A percentile compares a stretch with the other conserved stretches of the same genome.
Evolutionary conservation across 768 basidiomycete genomes (phyloP).

Genomic region (Agrocybe praecox): DNA sequence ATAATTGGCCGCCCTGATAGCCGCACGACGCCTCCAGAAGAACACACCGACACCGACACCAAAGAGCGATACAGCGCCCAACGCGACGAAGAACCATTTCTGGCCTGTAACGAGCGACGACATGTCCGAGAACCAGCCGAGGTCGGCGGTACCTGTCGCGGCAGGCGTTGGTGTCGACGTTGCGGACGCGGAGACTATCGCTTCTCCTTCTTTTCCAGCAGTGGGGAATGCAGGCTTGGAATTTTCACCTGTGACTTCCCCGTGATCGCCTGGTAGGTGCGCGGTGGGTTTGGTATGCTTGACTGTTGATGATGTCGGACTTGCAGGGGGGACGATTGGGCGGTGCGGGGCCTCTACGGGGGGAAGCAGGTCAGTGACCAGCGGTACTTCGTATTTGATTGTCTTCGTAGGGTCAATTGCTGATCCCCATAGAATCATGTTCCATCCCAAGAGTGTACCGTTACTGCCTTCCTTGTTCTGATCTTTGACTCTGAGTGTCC

Average conservation of each 20-base stretch:
- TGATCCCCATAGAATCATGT: conserved; percentile 91
- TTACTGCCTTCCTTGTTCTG: conserved; percentile 56
- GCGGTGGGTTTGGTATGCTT: conserved; percentile 83
- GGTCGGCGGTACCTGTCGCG: conserved; percentile 64
- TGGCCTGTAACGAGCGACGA: conserved; percentile 71
- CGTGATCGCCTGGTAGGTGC: conserved; percentile 87
- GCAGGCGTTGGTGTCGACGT: conserved; percentile 29
- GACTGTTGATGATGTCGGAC: conserved; percentile 45
- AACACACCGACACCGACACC: conserved; percentile 69
- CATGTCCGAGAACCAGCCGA: conserved; percentile 86
- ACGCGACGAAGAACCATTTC: conserved; percentile 89
- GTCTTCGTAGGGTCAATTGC: conserved; percentile 72
- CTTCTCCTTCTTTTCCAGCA: background rate
- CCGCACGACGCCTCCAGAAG: conserved; percentile 73
- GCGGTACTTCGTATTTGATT: conserved; percentile 61
- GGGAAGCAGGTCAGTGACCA: conserved; percentile 50
- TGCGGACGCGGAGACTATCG: conserved; percentile 18
- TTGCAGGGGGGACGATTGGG: conserved; percentile 32
- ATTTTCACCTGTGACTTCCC: conserved; percentile 77
- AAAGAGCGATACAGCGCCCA: conserved; percentile 79
- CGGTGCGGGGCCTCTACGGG: conserved; percentile 39
- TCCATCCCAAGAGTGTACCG: conserved; percentile 86
- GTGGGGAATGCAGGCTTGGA: conserved; percentile 69
- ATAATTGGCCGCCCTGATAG: conserved; percentile 51
- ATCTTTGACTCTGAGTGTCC: conserved; percentile 89